A percentile compares a stretch with the other conserved stretches of the same genome.
phyloP scores from a whole-genome alignment of 306 rosid species.

The Fragaria nilgerrensis region DNA sequence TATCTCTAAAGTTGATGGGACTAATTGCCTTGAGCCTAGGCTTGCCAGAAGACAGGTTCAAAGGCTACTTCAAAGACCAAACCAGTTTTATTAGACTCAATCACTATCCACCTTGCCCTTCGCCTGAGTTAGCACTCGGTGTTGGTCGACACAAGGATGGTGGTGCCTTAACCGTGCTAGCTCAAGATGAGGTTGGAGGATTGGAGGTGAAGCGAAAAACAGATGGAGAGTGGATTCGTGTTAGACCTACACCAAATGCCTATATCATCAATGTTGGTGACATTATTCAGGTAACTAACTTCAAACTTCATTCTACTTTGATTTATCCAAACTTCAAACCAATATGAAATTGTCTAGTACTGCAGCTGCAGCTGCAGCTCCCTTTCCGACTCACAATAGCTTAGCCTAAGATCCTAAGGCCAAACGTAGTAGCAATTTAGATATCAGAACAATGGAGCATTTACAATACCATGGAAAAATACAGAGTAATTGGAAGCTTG shows the following conservation, averaged over 20 bases:
- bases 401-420: not conserved
- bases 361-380: too few relatives aligned
- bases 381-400: not conserved
- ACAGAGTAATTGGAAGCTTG: not conserved
- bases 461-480: not conserved
- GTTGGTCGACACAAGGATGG: conserved; percentile 57
- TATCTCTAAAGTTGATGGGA: conserved; percentile 46
- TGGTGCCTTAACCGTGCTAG: conserved; percentile 48
- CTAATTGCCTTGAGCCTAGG: conserved; percentile 50
- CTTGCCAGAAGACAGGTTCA: conserved; percentile 39
- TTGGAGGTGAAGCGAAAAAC: conserved; percentile 47
- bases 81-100: conserved; percentile 43
- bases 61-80: conserved; percentile 45
- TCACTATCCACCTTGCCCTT: conserved; percentile 55
- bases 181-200: conserved; percentile 59
- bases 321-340: not conserved
- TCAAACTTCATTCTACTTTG: not conserved
- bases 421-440: not conserved
- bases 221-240: conserved; percentile 54
- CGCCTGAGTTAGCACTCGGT: conserved; percentile 52
- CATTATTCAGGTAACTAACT: conserved; percentile 41
- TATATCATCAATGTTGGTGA: conserved; percentile 55
- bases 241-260: conserved; percentile 52
- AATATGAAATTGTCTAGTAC: not conserved
- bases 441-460: not conserved